Conservation (phyloP, 306 rosid genomes). For the Urtica urens region DNA sequence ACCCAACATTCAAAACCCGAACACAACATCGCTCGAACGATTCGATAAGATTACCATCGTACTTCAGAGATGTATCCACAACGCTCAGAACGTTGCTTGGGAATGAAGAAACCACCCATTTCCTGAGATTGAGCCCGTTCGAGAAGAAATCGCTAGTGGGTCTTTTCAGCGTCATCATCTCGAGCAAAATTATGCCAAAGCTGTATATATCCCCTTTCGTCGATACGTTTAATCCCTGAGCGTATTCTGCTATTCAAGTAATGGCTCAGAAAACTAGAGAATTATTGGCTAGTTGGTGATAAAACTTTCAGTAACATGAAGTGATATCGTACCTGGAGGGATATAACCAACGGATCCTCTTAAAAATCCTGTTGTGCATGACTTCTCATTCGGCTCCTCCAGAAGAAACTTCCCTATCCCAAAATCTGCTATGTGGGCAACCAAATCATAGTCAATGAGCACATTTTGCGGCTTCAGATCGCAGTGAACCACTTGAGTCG, state of each 20-base stretch:
- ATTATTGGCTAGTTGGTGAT: neutral
- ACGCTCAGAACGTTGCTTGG: constrained; percentile 15
- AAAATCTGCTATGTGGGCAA: constrained; percentile 20
- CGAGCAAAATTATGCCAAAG: constrained; percentile 17
- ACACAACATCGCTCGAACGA: constrained; percentile 7
- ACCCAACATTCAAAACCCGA: neutral
- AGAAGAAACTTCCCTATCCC: constrained; percentile 18
- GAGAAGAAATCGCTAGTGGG: constrained; percentile 5
- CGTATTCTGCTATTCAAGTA: constrained; percentile 12
- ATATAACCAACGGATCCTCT: constrained; percentile 21
- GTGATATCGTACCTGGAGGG: constrained; percentile 15
- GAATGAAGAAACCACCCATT: constrained; percentile 13
- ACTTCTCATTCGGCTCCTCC: constrained; percentile 4
- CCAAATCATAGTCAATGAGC: constrained; percentile 16
- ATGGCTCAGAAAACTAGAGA: neutral
- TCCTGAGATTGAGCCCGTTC: constrained; percentile 13
- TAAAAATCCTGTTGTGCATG: constrained; percentile 4
- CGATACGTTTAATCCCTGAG: constrained; percentile 17
- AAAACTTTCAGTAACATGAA: neutral
- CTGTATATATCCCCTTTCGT: constrained; percentile 16
- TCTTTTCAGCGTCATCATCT: constrained; percentile 16
- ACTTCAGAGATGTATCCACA: constrained; percentile 10
- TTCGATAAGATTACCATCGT: neutral
- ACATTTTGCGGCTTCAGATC: constrained; percentile 24
- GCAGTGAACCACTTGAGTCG: constrained; percentile 15